Evolutionary conservation across 352 stramenopile species (phyloP), one percentile per base, ranked within the genome.

Genomic region (Phytophthora melonis): DNA sequence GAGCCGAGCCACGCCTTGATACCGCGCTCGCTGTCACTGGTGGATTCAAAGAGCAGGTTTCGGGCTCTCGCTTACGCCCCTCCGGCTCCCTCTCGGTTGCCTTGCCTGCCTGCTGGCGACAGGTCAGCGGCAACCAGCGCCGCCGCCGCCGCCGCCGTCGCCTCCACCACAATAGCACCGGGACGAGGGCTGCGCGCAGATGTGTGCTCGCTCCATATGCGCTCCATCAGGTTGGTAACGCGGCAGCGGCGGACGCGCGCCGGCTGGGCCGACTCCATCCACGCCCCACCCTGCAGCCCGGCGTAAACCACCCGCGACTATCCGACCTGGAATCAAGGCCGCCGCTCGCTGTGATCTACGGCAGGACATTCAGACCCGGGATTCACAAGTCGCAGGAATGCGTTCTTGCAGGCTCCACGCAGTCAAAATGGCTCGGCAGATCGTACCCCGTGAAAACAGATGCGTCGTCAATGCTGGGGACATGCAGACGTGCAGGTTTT

Each of bases 41-140:
- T 72, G 56, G 72, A 75, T 78, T 78, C 50, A 70, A 53, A 78
- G 71, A 75, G 70, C 70, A 67, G 59, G 70, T 41, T 74, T 76
- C 62, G 41, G 19, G n/a, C 41, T n/a, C 21, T 23, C 57, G 57
- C 23, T 50, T 50, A 56, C 34, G 30, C 27, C 27, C 30, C 49
- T 77, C 66, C 57, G 70, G 65, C 70, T 77, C 66, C 65, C n/a
- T 62, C 74, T 60, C 56, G 65, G 58, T 66, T 77, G 41, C 58
- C 19, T 64, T 67, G 56, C 60, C n/a, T 25, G 50, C 50, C 21
- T 18, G 34, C 45, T 30, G 41, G 27, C 58, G 19, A 50, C 18
- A 61, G 43, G 32, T 61, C 18, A 61, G 41, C 58, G 58, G 53
- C 41, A 53, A 18, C 11, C 27, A 3, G 2, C 27, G 7, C 27